A percentile compares a stretch with the other conserved stretches of the same genome.
phyloP scores from a whole-genome alignment of 1,284 basidiomycete species.

The Heimioporus retisporus region DNA sequence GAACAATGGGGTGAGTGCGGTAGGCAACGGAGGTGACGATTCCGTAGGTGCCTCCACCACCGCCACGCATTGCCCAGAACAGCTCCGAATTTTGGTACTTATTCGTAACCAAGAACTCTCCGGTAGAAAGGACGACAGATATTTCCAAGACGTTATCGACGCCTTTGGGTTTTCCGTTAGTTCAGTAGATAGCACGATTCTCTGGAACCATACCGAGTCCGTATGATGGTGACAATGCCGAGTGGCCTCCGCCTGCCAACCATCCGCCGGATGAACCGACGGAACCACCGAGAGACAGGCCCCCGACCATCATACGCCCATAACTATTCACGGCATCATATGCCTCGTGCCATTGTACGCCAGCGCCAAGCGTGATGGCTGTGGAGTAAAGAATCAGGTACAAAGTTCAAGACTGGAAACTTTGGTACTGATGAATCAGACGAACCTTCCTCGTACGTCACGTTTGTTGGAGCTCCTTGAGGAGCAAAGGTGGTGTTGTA shows the following conservation, averaged over 20 bases:
- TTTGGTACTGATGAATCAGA: no score
- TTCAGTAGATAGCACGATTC: not conserved
- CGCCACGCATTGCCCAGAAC: constrained; percentile 58
- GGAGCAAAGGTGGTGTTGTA: constrained; percentile 45
- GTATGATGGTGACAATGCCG: constrained; percentile 41
- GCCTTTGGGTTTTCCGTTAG: constrained; percentile 35
- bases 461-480: constrained; percentile 33
- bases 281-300: constrained; percentile 39
- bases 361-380: no score
- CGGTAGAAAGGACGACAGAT: constrained; percentile 25
- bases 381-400: no score
- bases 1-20: no score
- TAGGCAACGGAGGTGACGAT: no score
- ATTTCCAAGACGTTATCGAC: constrained; percentile 52
- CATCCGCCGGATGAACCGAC: constrained; percentile 33
- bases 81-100: constrained; percentile 23
- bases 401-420: no score
- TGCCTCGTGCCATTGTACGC: no score
- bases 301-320: constrained; percentile 50
- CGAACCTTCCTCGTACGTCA: constrained; percentile 18
- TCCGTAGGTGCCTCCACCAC: no score
- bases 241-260: not conserved
- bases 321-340: constrained; percentile 44
- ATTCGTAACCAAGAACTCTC: constrained; percentile 26
- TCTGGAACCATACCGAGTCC: constrained; percentile 1